Evolutionary conservation across 1,284 basidiomycete species (phyloP), one percentile per base, ranked within the genome.

Genomic region (Leccinum subspadiceum): DNA sequence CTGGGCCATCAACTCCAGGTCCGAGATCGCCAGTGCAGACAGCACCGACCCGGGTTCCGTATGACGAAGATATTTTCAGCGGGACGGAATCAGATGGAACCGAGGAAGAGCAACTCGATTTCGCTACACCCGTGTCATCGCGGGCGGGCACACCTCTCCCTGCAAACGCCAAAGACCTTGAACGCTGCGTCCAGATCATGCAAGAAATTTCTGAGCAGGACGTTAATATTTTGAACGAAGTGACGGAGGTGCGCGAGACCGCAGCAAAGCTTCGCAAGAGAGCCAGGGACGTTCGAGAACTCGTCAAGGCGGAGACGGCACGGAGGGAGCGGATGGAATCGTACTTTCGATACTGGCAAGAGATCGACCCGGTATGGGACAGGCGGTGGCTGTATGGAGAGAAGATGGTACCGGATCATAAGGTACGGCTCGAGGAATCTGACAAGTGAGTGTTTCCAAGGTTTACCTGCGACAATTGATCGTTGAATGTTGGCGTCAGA

Each of bases 311-410:
- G 3, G 69, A 73, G 54, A 57, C 20, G 9, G 66, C 62, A 8
- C 60, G 73, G 20, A 60, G 70, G 54, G 66, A 71, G 49, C 61
- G 73, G n/a, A 71, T 75, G 62, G 68, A 71, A 20, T 12, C 55
- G 4, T 74, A 66, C 31, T 75, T 71, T 41, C 64, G 62, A 13
- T 66, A 73, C 29, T 74, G 72, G 72, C 60, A 59, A 29, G 63
- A 75, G 29, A 68, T 60, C 1, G 62, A 62, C n/a, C 62, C 64
- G 4, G 54, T 4, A 8, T 71, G 73, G 68, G 60, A 67, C 46
- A 65, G 57, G 39, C 13, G 53, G 15, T 73, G 70, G 70, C 13
- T 74, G 33, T 70, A 63, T 37, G 68, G 62, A 33, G 60, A 69
- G 31, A 56, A 59, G 26, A 52, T 22, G 56, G 53, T 10, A 3